Evolutionary conservation across 2,329 filamentous ascomycete genomes (phyloP).

Genomic region (Arthroderma sp.): DNA sequence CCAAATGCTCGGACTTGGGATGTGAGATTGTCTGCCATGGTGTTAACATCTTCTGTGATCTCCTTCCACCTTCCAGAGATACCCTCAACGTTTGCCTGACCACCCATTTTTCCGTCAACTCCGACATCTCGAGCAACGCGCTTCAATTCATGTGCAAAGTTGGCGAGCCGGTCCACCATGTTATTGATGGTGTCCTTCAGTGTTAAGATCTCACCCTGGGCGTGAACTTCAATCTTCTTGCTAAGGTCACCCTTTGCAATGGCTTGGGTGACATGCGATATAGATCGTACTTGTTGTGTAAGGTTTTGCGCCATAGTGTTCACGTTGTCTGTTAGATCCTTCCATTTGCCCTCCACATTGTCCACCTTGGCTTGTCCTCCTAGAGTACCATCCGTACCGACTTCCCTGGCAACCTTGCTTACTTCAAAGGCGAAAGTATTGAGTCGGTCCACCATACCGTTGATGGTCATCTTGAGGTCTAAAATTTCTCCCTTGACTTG

Average conservation of each 20-base stretch:
- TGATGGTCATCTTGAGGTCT: slow-evolving; percentile 82
- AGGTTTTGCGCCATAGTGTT: slow-evolving; percentile 55
- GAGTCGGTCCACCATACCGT: slow-evolving; percentile 53
- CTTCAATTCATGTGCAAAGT: slow-evolving; percentile 93
- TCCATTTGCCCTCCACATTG: slow-evolving; percentile 55
- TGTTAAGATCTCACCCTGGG: slow-evolving; percentile 85
- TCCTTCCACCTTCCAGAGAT: slow-evolving; percentile 95
- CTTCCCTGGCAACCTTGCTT: slow-evolving; percentile 52
- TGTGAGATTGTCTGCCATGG: slow-evolving; percentile 75
- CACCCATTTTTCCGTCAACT: slow-evolving; percentile 96
- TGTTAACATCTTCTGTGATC: slow-evolving; percentile 93
- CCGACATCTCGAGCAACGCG: slow-evolving; percentile 92
- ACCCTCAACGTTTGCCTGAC: slow-evolving; percentile 85
- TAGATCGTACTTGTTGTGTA: slow-evolving; percentile 64
- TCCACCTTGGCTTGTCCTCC: slow-evolving; percentile 51
- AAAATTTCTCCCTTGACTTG: slow-evolving; percentile 89
- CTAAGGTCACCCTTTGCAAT: slow-evolving; percentile 94
- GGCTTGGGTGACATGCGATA: slow-evolving; percentile 85
- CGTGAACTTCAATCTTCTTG: slow-evolving; percentile 88
- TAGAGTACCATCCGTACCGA: slow-evolving; percentile 51
- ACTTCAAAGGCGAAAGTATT: slow-evolving; percentile 54
- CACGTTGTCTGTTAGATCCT: slow-evolving; percentile 53
- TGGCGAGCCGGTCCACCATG: slow-evolving; percentile 91
- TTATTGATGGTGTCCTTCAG: slow-evolving; percentile 96
- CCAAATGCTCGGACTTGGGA: slow-evolving; percentile 96